Base-by-base conservation (phyloP, 805 yeast genomes). In the Clavispora asparagi region DNA sequence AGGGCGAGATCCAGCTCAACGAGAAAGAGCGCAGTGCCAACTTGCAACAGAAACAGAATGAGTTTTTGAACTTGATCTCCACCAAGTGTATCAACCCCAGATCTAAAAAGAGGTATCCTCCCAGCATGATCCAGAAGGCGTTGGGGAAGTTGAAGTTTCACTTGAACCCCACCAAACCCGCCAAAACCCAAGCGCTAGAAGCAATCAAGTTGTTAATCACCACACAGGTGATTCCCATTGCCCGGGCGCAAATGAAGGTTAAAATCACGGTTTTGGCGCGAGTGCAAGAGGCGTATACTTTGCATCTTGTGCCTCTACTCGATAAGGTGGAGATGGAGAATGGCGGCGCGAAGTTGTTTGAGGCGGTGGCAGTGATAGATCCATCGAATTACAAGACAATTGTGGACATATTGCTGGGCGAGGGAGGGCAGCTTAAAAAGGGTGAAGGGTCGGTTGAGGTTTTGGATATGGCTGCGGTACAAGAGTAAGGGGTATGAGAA, bases 1-100 rank as follows among this genome's bases (percentile, higher is more conserved):
- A 87, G 61, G 99, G 99, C 35, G 99, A 94, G 64, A 84, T 94
- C 53, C 98, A 94, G 63, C 77, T 94, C 44, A 89, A 94, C 57
- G 97, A 89, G 64, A 90, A 88, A 70, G 99, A 94, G 67, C 76
- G 99, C 58, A 85, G 80, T 52, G 83, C 85, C 41, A 84, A 85
- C 62, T 65, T 81, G 48, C 77, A 74, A 45, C 91, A 87, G 63
- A 77, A 84, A 42, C 87, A 82, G 53, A 88, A 88, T 52, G 96
- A 90, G 58, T 83, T 90, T 50, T 68, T 94, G 30, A 88, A 83
- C 42, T 81, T 89, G 39, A 82, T 94, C 28, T 85, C 95, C 14
- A 83, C 95, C 4, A 90, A 89, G 63, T 91, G 97, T 61, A 84
- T 94, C 41, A 94, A 94, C 55, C 98, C 99, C 5, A 79, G 77